phyloP scores from a whole-genome alignment of 305 asterid genomes.

The Ilex paraguariensis region DNA sequence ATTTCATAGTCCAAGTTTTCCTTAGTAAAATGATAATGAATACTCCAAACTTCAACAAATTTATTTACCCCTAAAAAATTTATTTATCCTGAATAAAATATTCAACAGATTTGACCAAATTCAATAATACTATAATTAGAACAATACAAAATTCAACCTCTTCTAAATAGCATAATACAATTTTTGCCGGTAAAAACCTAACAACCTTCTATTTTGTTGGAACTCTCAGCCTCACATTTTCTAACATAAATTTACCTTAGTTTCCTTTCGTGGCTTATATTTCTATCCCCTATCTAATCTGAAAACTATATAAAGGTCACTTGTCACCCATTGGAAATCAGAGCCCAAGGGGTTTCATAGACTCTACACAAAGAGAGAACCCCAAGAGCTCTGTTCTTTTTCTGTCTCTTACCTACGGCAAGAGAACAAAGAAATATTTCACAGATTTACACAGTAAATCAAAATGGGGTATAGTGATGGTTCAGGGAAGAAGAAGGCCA shows the following conservation, averaged over 20 bases:
- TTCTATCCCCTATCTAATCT: not conserved
- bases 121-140: no score
- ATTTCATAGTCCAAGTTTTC: no score
- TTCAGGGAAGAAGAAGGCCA: constrained; percentile 4
- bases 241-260: not conserved
- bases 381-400: not conserved
- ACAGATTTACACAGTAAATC: no score
- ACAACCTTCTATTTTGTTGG: not conserved
- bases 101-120: not conserved
- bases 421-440: no score
- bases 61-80: no score
- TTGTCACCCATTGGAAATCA: not conserved
- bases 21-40: no score
- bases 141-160: no score
- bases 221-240: not conserved
- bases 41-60: no score
- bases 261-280: not conserved
- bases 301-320: no score
- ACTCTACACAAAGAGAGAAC: not conserved
- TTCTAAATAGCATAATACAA: not conserved
- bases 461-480: not conserved
- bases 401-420: not conserved
- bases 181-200: not conserved
- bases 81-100: no score
- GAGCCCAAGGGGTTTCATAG: no score